phyloP scores from a whole-genome alignment of 345 rosid species.

The Lepidium aucheri region DNA sequence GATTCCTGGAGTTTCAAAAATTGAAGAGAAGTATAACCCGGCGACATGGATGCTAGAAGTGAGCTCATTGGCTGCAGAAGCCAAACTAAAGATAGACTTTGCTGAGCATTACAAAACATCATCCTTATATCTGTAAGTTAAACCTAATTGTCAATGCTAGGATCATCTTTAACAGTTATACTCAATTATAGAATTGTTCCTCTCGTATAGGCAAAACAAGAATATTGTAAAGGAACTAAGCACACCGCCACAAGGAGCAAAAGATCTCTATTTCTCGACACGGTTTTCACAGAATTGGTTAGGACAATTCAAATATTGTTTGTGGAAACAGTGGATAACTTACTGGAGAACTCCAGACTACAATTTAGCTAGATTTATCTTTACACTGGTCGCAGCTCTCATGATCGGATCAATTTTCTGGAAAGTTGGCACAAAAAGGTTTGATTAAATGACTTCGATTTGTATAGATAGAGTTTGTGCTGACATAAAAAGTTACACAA shows the following conservation, averaged over 20 bases:
- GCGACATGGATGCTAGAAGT: conserved; percentile 96
- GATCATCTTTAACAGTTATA: neutral
- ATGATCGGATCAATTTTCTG: conserved; percentile 58
- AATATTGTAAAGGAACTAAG: conserved; percentile 47
- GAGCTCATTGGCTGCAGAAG: conserved; percentile 69
- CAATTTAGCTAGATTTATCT: conserved; percentile 48
- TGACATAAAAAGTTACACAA: neutral
- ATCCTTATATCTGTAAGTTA: conserved; percentile 49
- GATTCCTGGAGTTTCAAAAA: conserved; percentile 53
- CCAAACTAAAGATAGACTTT: conserved; percentile 58
- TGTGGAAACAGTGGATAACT: conserved; percentile 69
- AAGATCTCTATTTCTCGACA: conserved; percentile 42
- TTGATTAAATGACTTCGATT: neutral
- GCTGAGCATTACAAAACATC: conserved; percentile 59
- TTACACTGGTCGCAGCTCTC: conserved; percentile 44
- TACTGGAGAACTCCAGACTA: conserved; percentile 77
- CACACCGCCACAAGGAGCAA: conserved; percentile 41
- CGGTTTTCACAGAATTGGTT: conserved; percentile 41
- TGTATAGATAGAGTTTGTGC: neutral
- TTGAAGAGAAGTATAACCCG: conserved; percentile 66
- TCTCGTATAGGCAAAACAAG: conserved; percentile 45
- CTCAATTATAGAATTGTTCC: neutral
- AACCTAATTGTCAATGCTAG: neutral
- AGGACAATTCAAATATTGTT: conserved; percentile 59
- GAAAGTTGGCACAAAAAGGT: conserved; percentile 54